Evolutionary conservation across 352 stramenopile species (phyloP), one percentile per base, ranked within the genome.

Genomic region (Globisporangium acanthophoron): DNA sequence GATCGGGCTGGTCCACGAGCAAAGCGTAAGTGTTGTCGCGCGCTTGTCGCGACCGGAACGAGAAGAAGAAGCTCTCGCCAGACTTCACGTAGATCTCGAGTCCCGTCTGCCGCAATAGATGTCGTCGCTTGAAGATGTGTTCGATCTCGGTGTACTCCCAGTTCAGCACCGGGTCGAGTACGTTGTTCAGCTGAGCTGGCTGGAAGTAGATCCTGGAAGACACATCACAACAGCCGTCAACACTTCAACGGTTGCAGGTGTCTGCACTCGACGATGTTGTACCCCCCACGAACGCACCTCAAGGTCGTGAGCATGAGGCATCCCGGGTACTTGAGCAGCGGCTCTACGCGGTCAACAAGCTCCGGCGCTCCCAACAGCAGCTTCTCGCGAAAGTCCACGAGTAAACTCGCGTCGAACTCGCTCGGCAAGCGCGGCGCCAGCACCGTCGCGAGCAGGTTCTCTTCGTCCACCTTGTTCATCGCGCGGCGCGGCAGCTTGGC

Each of bases 311-410:
- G 73, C 84, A 98, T 96, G 27, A 98, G 37, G 54, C 83, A 94
- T 1, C 93, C 92, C 0, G 92, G 93, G 58, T 96, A 93, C 64
- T 94, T 91, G 24, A 97, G 75, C 35, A 98, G 58, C 43, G 93
- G 92, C 55, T 90, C 87, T 40, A 98, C 94, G 13, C 91, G 81
- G 48, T 96, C 86, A 8, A 96, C 88, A 0, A 88, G 57, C 51
- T 96, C 24, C 24, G 24, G 24, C 24, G 24, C 24, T 90, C 12
- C 80, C 80, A 95, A 48, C 50, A 97, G 58, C 24, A 87, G 79
- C 12, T 80, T 76, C 64, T 97, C 91, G 21, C 87, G 75, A 63
- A 97, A 97, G 68, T 97, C 89, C 20, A 94, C 86, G 21, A 97
- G 66, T 43, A 93, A 62, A 52, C 79, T 92, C 54, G 82, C 82